Evolutionary conservation across 2,329 filamentous ascomycete genomes (phyloP).

Genomic region (Chaetomium sp.): DNA sequence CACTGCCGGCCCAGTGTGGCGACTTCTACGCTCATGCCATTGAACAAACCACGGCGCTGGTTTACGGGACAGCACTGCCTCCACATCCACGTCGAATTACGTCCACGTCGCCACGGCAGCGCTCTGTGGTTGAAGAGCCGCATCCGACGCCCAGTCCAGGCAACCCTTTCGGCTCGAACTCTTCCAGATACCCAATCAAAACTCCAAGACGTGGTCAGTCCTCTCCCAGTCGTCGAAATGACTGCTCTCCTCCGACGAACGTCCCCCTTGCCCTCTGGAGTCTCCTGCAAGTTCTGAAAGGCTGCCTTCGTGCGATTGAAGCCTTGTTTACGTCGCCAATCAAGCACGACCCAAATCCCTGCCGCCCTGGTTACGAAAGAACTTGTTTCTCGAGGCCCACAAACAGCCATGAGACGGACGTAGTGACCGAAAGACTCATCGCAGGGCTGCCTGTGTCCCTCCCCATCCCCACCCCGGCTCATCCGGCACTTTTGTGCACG

Average conservation of each 20-base stretch:
- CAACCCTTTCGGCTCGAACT: background rate
- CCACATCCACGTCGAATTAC: background rate
- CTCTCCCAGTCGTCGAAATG: background rate
- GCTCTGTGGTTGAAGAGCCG: constrained; percentile 2
- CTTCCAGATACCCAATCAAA: background rate
- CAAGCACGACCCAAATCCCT: background rate
- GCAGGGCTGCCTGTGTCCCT: background rate
- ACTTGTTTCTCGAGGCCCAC: background rate
- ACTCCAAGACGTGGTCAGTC: background rate
- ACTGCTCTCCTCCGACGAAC: background rate
- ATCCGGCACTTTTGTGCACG: background rate
- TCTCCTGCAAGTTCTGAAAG: background rate
- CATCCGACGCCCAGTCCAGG: constrained; percentile 10
- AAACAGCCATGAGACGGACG: background rate
- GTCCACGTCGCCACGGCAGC: background rate
- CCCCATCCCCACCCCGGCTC: background rate
- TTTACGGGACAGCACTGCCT: background rate
- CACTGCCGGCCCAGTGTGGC: background rate
- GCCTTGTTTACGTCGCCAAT: background rate
- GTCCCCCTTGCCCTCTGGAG: background rate
- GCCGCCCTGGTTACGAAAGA: background rate
- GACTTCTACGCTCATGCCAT: background rate
- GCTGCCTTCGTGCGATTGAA: background rate
- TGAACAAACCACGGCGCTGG: background rate
- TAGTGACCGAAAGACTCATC: constrained; percentile 11